Evolutionary conservation across 23 red algal genomes (phyloP), one percentile per base, ranked within the genome.

Genomic region (Chondrus crispus): DNA sequence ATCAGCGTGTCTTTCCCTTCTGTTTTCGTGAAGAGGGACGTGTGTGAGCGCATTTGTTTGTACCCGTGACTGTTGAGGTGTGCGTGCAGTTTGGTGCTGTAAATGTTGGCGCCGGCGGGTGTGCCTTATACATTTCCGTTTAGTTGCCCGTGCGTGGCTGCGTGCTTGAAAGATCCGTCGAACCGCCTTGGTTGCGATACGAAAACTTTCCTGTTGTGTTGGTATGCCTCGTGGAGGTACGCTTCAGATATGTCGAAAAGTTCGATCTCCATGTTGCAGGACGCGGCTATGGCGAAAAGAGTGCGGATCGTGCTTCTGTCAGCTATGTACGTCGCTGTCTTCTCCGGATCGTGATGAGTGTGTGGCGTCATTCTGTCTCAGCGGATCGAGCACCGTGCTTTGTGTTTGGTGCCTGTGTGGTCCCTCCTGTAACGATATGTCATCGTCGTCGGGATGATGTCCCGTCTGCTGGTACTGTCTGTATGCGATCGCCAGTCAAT

Each of bases 171-270:
- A 71, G 64, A n/a, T 14, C 64, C 64, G 29, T 71, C 30, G 30
- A 71, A 71, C 28, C 64, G 30, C 28, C 13, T 14, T 26, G 14
- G 19, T 71, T 71, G 19, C 13, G 13, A 14, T n/a, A 71, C 41
- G 51, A 13, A 55, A 5, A 81, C 50, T 36, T 70, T 49, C 46
- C 68, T 80, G 26, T 80, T 62, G 73, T 40, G 46, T 80, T 50
- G 4, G 50, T 38, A 88, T 36, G 41, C 5, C 53, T 80, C 87
- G 32, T 91, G 8, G 8, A 69, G 58, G 24, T 66, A 91, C 46
- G 73, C 72, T 10, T 44, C 46, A 2, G 26, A 73, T 19, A 80
- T 74, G 35, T 91, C 87, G 38, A 91, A 68, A 50, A 70, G 82
- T 37, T 39, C 54, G 57, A 44, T 41, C 24, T 69, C 4, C 7